These are phyloP conservation scores for Wickerhamomyces ciferrii DNA, from an alignment of 805 yeast species.

Conservation along the genomic window DNA sequence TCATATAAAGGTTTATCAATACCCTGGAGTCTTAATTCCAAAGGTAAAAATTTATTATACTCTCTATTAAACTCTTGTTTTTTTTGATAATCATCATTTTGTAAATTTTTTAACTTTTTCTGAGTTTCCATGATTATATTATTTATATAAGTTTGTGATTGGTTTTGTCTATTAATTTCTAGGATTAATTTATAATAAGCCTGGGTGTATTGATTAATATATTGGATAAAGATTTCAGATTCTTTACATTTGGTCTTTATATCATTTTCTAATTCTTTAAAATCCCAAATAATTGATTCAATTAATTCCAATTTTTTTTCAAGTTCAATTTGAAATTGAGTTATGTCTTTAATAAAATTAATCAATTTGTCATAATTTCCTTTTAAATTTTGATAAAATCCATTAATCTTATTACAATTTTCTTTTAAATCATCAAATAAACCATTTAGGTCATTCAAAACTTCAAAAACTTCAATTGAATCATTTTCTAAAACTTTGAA, in stretches of 20 bases:
- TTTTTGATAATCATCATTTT: conserved; percentile 36
- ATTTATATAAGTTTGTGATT: conserved; percentile 34
- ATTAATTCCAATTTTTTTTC: too few relatives aligned
- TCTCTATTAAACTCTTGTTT: conserved; percentile 38
- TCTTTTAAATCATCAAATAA: conserved; percentile 3
- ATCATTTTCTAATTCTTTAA: conserved; percentile 4
- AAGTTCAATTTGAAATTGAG: too few relatives aligned
- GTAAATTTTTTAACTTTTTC: conserved; percentile 29
- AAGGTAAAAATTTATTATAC: conserved; percentile 57
- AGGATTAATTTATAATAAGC: conserved; percentile 47
- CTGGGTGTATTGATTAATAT: conserved; percentile 43
- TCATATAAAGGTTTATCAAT: conserved; percentile 28
- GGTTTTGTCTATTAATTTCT: conserved; percentile 48
- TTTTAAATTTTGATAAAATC: too few relatives aligned
- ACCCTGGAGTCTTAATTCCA: too few relatives aligned
- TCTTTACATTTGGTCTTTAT: conserved; percentile 12
- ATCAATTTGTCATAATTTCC: too few relatives aligned
- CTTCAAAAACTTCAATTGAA: conserved; percentile 50
- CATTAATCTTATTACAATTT: conserved; percentile 16
- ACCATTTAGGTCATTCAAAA: conserved; percentile 25
- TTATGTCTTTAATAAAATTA: too few relatives aligned
- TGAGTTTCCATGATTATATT: conserved; percentile 36
- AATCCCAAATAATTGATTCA: too few relatives aligned
- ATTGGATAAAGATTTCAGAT: conserved; percentile 33
- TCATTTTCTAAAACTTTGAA: conserved; percentile 46